Evolutionary conservation across 2,329 filamentous ascomycete species (phyloP), one percentile per base, ranked within the genome.

Genomic region (Ascomycota sp.): DNA sequence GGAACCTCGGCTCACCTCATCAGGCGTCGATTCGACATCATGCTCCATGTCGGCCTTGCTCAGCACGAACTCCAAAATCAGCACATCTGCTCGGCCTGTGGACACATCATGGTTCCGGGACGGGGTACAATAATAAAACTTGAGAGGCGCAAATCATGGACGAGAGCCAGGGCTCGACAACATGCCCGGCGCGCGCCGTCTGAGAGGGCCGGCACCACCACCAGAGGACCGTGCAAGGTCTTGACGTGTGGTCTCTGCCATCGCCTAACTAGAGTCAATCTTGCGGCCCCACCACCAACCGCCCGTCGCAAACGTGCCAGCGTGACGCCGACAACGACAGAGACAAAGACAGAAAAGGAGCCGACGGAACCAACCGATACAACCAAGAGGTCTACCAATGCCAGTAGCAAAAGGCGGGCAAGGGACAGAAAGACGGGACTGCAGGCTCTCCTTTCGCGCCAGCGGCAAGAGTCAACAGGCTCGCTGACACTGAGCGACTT

Each of bases 401-500:
- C 66, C 7, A 68, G 54, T 51, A 74, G 67, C 53, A 74, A 70
- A 52, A 75, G 74, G 53, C 60, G 71, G 33, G 67, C 72, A 26
- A 76, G 72, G 53, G 66, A 57, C 39, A 59, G 71, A 38, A 78
- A 76, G 50, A 66, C 68, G 27, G 71, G 69, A 1, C 55, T 79
- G n/a, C 68, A 75, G 47, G 70, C 72, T 33, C 48, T 78, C 29
- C 55, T 78, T n/a, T 61, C 54, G 5, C 48, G 62, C 32, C 66
- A 68, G 40, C 58, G 57, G 44, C 57, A 58, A 34, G 58, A 56
- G 43, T 44, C 54, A 5, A 44, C 56, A 9, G 55, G 46, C 29
- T 38, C 56, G 44, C 48, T 72, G 25, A 68, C 61, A 39, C 57
- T 72, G n/a, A 55, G 62, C 25, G 62, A 68, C 46, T 70, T 71